These are phyloP conservation scores for Pleurozium schreberi DNA, from an alignment of 225 moss, liverwort and hornwort species.

Conservation along the genomic window DNA sequence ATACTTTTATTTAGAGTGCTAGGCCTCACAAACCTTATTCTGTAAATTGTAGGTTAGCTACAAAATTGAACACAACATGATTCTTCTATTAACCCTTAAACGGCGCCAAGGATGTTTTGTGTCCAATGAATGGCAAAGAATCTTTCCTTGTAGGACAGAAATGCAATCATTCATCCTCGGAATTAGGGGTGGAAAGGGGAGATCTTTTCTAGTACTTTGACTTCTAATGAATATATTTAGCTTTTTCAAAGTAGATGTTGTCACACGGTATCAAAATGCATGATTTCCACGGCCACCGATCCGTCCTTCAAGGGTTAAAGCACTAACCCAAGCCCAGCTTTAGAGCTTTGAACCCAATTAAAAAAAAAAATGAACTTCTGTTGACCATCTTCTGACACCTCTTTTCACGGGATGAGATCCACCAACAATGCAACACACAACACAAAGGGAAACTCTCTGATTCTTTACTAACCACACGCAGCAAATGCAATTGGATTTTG, in stretches of 20 bases:
- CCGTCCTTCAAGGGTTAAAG: too few relatives aligned
- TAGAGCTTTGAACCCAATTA: not conserved
- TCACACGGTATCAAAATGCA: too few relatives aligned
- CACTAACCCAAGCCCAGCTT: accelerated
- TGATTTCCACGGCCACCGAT: too few relatives aligned
- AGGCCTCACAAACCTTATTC: not conserved
- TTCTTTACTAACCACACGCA: not conserved
- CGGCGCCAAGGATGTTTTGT: too few relatives aligned
- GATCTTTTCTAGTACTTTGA: too few relatives aligned
- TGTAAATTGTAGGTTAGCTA: not conserved
- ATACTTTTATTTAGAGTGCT: not conserved
- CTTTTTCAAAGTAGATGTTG: too few relatives aligned
- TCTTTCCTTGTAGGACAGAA: too few relatives aligned
- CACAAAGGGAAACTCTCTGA: not conserved
- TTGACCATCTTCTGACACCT: not conserved
- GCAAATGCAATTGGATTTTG: not conserved
- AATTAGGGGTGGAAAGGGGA: too few relatives aligned
- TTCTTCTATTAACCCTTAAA: not conserved
- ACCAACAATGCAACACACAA: not conserved
- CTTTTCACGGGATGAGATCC: not conserved
- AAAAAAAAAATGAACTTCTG: not conserved
- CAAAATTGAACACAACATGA: not conserved
- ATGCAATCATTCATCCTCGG: too few relatives aligned
- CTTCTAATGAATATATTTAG: too few relatives aligned
- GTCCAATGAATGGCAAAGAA: too few relatives aligned